Evolutionary conservation across 2,329 filamentous ascomycete genomes (phyloP), one percentile per base, ranked within the genome.

Genomic region (Aphanocladium album): DNA sequence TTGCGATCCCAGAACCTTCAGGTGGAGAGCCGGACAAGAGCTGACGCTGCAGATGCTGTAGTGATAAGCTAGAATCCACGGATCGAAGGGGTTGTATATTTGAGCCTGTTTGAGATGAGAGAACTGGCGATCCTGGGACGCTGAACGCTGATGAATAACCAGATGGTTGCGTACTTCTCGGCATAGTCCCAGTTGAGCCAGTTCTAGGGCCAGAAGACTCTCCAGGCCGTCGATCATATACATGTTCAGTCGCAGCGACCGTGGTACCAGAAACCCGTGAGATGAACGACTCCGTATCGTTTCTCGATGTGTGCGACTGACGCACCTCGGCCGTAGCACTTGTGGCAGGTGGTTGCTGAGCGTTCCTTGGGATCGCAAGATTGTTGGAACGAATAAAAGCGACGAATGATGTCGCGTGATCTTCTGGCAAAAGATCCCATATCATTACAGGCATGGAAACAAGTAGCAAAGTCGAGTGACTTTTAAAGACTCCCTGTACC

Each of bases 401-500:
- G 11, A 86, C 72, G 60, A 86, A 86, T 0, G 81, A 80, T 50
- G 81, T 83, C 0, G 83, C 83, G 27, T 77, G 78, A 56, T 85
- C 76, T 39, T 85, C 82, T 0, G 83, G 83, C 0, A 86, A 73
- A 47, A 86, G 71, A 64, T 85, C 80, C 83, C 83, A 86, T 3
- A 86, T 74, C 71, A 82, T 81, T 12, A 86, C 79, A 0, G 83
- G 83, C 67, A 86, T 74, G 0, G 83, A 86, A 2, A 86, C 70
- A 7, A 86, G 70, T 6, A 86, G 74, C 46, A 86, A 70, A 0
- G 81, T 86, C 0, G 83, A 86, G 65, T 85, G 82, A 54, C 83
- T 86, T 66, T 83, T 84, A 70, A 85, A 86, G 1, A 85, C 77
- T 9, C 82, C 83, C 65, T 86, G 83, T 6, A 86, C 79, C 66